Evolutionary conservation across 768 basidiomycete species (phyloP).

Genomic region (Naganishia vaughanmartiniae): DNA sequence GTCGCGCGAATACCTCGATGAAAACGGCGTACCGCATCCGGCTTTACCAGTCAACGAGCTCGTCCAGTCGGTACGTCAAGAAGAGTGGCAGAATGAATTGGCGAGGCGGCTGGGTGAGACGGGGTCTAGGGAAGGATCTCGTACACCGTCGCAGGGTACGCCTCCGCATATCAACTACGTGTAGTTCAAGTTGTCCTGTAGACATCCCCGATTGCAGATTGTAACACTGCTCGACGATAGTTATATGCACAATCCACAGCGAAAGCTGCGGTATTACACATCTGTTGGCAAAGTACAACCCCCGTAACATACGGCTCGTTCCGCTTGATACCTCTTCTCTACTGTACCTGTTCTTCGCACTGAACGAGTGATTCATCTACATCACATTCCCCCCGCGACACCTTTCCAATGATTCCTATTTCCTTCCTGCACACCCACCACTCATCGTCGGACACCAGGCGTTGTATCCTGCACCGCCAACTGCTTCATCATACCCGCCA

Average conservation of each 20-base stretch:
- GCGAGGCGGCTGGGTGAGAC: not conserved
- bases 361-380: too few species aligned
- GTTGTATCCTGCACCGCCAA: conserved; percentile 25
- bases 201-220: not conserved
- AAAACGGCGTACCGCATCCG: conserved; percentile 21
- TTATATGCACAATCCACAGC: not conserved
- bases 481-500: conserved; percentile 28
- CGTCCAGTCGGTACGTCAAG: conserved; percentile 16
- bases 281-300: conserved; percentile 3
- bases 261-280: not conserved
- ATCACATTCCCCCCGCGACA: too few species aligned
- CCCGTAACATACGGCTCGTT: not conserved
- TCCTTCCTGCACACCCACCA: not conserved
- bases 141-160: not conserved
- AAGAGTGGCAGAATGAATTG: not conserved
- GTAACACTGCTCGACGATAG: conserved; percentile 1
- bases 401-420: too few species aligned
- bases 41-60: conserved; percentile 11
- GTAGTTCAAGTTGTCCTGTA: not conserved
- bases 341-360: not conserved
- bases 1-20: conserved; percentile 29
- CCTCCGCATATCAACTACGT: conserved; percentile 12
- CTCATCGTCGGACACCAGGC: not conserved
- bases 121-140: not conserved
- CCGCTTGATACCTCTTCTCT: not conserved